These are phyloP conservation scores for Ganoderma sinense DNA, from an alignment of 1,284 basidiomycete genomes.

Conservation along the genomic window DNA sequence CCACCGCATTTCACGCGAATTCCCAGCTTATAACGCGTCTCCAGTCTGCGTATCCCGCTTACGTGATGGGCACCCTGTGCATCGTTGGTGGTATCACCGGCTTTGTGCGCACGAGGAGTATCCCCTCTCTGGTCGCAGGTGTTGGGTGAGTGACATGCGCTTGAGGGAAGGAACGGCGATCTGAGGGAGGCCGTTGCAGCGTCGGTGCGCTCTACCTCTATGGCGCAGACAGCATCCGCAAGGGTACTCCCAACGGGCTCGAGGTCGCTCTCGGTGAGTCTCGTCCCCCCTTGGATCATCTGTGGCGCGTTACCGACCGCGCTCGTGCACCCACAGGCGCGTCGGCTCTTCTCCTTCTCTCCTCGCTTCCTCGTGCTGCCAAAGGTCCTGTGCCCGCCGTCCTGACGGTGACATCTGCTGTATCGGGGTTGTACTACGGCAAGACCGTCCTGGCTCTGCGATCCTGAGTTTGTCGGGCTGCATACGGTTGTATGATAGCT, in stretches of 20 bases:
- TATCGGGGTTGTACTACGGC: slow-evolving; percentile 76
- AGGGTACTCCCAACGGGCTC: slow-evolving; percentile 74
- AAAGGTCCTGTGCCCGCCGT: slow-evolving; percentile 83
- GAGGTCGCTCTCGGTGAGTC: slow-evolving; percentile 77
- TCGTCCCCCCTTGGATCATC: neutral
- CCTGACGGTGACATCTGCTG: slow-evolving; percentile 69
- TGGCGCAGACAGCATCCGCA: slow-evolving; percentile 78
- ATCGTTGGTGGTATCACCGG: slow-evolving; percentile 80
- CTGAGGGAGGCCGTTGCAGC: slow-evolving; percentile 42
- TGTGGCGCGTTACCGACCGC: slow-evolving; percentile 9
- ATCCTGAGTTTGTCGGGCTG: slow-evolving; percentile 18
- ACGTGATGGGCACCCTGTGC: slow-evolving; percentile 81
- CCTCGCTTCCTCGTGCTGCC: slow-evolving; percentile 75
- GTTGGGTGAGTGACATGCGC: slow-evolving; percentile 58
- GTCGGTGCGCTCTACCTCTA: slow-evolving; percentile 82
- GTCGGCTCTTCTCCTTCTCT: slow-evolving; percentile 80
- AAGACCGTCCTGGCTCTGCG: slow-evolving; percentile 56
- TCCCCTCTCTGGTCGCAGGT: slow-evolving; percentile 85
- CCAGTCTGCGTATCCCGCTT: slow-evolving; percentile 85
- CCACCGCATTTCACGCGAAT: neutral
- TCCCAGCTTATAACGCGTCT: neutral
- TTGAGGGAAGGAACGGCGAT: slow-evolving; percentile 1
- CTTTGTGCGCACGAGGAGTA: slow-evolving; percentile 71
- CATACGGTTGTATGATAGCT: slow-evolving; percentile 21
- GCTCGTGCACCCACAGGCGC: slow-evolving; percentile 58